A percentile compares a stretch with the other conserved stretches of the same genome.
Conservation (phyloP, 2,329 filamentous ascomycete species). For the Karstenula rhodostoma region DNA sequence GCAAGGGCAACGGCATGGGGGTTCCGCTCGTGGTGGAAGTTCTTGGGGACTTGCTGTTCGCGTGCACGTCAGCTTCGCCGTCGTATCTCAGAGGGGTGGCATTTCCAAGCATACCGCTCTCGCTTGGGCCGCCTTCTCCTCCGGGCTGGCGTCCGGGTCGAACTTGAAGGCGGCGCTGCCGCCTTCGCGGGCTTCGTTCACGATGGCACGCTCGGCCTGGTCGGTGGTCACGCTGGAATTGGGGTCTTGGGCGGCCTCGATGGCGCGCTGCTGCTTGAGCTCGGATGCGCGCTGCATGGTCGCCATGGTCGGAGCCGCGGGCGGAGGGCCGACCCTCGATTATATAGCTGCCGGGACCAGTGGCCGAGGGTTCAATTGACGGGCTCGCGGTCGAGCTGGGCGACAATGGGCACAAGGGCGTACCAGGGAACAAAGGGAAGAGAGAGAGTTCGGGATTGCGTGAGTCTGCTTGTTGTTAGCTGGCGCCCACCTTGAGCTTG, state of each 20-base stretch:
- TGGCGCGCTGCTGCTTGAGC: conserved; percentile 80
- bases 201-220: conserved; percentile 75
- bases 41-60: conserved; percentile 67
- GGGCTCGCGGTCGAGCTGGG: conserved; percentile 9
- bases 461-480: conserved; percentile 5
- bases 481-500: not conserved
- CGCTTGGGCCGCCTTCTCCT: conserved; percentile 84
- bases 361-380: conserved; percentile 10
- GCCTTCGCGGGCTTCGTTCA: conserved; percentile 79
- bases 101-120: conserved; percentile 68
- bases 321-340: conserved; percentile 6
- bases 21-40: conserved; percentile 68
- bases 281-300: conserved; percentile 59
- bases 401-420: conserved; percentile 1
- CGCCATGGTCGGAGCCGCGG: conserved; percentile 30
- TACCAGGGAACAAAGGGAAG: not conserved
- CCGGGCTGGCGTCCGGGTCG: conserved; percentile 81
- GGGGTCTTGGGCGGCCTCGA: conserved; percentile 79
- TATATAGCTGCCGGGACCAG: not conserved
- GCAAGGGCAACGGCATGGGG: conserved; percentile 74
- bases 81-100: conserved; percentile 2
- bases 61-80: not conserved
- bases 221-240: conserved; percentile 72
- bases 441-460: not conserved
- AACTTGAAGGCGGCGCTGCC: conserved; percentile 85